Evolutionary conservation across 2,329 filamentous ascomycete species (phyloP), one percentile per base, ranked within the genome.

Genomic region (Penicillium sp.): DNA sequence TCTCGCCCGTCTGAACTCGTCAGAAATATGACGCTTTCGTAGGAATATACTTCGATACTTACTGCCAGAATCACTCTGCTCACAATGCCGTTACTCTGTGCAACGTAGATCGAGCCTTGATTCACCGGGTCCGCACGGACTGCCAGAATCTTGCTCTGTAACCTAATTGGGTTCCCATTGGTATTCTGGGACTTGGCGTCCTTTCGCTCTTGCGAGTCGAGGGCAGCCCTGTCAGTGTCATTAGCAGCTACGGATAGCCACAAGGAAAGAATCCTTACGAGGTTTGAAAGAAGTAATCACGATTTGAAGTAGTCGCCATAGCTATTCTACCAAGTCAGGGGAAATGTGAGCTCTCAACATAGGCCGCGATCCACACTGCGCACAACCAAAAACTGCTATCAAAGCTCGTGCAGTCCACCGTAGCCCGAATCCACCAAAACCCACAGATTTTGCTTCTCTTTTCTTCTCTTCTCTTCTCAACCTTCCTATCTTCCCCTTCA

Each of bases 221-320:
- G 59, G 24, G 80, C 73, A 40, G 80, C 74, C 52, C 74, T 79
- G 64, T 46, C 48, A 45, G 59, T 45, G 59, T 57, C 47, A 44
- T 50, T 24, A 39, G 15, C 33, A 18, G 46, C 37, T 29, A 29
- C 24, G 31, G 44, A 31, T 44, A 33, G 39, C 40, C 29, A 46
- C 47, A 53, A 41, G 18, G 40, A 29, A 33, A 35, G 40, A 25
- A 38, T 32, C 68, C 84, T 72, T 74, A 93, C 89, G 91, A 87
- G 27, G 90, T 95, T 71, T 96, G 88, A 66, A 97, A 97, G 76
- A 95, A 97, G 66, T 93, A 83, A 27, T 87, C 84, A 44, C 84
- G 80, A 64, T 95, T 82, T 44, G 81, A 79, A 25, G 87, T 87
- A 55, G 82, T 80, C 69, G 87, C 86, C 76, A 81, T 85, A 15